Conservation (phyloP, 2,329 filamentous ascomycete species). For the Lasiodiplodia sp. region DNA sequence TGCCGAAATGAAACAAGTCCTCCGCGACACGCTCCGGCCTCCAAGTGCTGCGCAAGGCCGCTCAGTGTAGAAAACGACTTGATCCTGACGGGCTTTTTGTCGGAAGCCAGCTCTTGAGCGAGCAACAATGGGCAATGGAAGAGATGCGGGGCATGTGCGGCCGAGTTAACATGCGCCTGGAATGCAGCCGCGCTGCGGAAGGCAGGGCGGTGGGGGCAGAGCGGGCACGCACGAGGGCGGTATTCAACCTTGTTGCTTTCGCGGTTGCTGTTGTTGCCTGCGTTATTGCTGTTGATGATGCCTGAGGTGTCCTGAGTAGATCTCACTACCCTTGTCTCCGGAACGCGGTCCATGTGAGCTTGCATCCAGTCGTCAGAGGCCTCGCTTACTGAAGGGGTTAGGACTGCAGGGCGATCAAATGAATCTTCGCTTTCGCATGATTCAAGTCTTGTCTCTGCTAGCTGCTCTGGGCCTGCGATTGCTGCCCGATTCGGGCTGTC, state of each 20-base stretch:
- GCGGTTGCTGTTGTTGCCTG: background rate
- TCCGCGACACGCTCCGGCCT: slow-evolving; percentile 28
- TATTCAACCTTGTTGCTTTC: background rate
- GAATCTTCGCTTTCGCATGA: background rate
- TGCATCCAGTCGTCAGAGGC: background rate
- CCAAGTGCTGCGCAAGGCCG: slow-evolving; percentile 31
- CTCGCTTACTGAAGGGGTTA: background rate
- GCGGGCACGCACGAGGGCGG: background rate
- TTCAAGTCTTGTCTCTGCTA: background rate
- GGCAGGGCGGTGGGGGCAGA: background rate
- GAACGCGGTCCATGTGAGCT: too few species aligned
- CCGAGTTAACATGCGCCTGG: slow-evolving; percentile 9
- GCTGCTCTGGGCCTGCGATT: background rate
- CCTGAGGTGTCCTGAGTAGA: too few species aligned
- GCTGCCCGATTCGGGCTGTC: background rate
- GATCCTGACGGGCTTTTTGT: slow-evolving; percentile 3
- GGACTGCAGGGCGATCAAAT: background rate
- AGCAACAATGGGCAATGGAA: slow-evolving; percentile 5
- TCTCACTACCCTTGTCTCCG: too few species aligned
- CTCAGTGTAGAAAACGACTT: slow-evolving; percentile 32
- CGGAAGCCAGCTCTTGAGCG: background rate
- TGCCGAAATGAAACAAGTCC: slow-evolving; percentile 22
- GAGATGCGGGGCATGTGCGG: slow-evolving; percentile 17
- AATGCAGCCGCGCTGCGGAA: slow-evolving; percentile 3
- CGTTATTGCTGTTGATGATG: slow-evolving; percentile 15